A percentile compares a stretch with the other conserved stretches of the same genome.
Evolutionary conservation across 208 protist genomes (phyloP).

Genomic region (Hexamita inflata): DNA sequence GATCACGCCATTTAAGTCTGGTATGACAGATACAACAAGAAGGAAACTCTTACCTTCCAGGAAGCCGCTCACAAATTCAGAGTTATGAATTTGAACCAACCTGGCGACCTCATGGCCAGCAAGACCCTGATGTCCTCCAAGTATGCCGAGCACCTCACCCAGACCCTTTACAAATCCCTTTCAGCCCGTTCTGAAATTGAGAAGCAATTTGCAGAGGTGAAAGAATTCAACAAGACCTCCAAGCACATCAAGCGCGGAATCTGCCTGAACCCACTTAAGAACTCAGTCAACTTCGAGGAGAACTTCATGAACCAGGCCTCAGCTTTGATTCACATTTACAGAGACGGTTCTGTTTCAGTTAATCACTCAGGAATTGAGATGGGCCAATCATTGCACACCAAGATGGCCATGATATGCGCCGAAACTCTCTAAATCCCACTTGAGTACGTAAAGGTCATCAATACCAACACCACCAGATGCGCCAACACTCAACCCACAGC

Average conservation of each 20-base stretch:
- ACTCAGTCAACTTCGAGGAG: conserved; percentile 34
- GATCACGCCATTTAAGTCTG: not conserved
- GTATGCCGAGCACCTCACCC: not conserved
- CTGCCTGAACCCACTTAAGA: conserved; percentile 31
- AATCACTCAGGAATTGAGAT: too few relatives aligned
- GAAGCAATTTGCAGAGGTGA: not conserved
- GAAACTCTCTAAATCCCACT: too few relatives aligned
- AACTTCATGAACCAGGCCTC: conserved; percentile 42
- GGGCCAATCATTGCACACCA: too few relatives aligned
- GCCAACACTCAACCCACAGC: too few relatives aligned
- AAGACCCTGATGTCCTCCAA: not conserved
- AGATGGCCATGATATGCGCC: too few relatives aligned
- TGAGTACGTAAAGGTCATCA: too few relatives aligned
- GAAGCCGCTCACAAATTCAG: too few relatives aligned
- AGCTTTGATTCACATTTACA: too few relatives aligned
- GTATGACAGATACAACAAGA: not conserved
- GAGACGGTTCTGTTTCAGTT: too few relatives aligned
- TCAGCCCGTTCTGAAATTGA: not conserved
- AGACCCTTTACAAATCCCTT: not conserved
- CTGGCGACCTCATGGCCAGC: not conserved
- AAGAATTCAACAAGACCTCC: conserved; percentile 28
- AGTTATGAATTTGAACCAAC: not conserved
- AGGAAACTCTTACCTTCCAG: too few relatives aligned
- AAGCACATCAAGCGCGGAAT: conserved; percentile 33
- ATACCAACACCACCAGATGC: too few relatives aligned